Percentiles rank a stretch among this genome's conserved stretches.
phyloP scores from a whole-genome alignment of 148 eudicot genomes.

The Dysphania ambrosioides region DNA sequence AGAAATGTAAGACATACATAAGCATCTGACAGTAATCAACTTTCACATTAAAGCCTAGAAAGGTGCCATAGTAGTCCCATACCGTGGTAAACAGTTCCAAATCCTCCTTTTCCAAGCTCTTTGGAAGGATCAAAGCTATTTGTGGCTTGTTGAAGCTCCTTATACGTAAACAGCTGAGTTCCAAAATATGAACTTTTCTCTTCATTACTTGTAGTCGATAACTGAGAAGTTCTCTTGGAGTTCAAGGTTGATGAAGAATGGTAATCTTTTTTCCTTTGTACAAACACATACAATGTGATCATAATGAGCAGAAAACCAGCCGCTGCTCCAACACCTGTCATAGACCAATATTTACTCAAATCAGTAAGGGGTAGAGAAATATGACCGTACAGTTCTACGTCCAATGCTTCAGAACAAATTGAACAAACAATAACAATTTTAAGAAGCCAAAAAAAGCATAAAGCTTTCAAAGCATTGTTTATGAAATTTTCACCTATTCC shows the following conservation, averaged over 20 bases:
- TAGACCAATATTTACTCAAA: neutral
- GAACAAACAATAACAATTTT: no score
- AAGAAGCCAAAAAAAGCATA: no score
- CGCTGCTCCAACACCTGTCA: slow-evolving; percentile 14
- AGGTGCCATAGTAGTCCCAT: neutral
- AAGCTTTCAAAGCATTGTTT: neutral
- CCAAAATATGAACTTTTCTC: slow-evolving; percentile 23
- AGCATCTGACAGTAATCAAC: neutral
- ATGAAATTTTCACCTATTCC: slow-evolving; percentile 20
- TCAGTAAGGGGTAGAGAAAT: no score
- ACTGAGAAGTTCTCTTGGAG: neutral
- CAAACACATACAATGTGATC: neutral
- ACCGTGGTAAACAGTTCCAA: slow-evolving; percentile 24
- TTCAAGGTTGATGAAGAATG: neutral
- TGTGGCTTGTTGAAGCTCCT: slow-evolving; percentile 22
- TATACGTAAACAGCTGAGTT: slow-evolving; percentile 18
- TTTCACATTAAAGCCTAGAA: neutral
- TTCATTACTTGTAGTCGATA: neutral
- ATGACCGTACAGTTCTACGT: no score
- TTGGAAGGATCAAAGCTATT: slow-evolving; percentile 10
- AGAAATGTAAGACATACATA: neutral
- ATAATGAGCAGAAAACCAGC: neutral
- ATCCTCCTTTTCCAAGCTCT: slow-evolving; percentile 26
- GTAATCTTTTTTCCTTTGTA: neutral
- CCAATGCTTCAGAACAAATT: no score